phyloP scores from a whole-genome alignment of 148 eudicot species.

The Salicornia ramosissima region DNA sequence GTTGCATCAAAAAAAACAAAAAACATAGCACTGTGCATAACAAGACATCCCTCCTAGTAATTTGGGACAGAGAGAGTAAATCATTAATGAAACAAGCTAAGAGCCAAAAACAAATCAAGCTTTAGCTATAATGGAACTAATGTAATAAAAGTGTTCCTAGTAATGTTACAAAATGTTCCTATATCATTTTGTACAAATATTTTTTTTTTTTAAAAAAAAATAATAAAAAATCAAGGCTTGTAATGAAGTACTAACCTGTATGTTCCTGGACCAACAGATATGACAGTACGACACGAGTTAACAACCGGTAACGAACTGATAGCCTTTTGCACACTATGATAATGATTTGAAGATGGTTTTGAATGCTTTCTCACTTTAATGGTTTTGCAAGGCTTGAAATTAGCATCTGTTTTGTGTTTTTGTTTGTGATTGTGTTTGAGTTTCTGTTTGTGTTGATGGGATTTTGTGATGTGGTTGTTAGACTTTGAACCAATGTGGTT shows the following conservation, averaged over 20 bases:
- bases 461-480: constrained; percentile 37
- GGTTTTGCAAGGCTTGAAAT: constrained; percentile 47
- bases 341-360: constrained; percentile 37
- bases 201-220: too few relatives aligned
- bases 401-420: constrained; percentile 31
- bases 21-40: too few relatives aligned
- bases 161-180: not conserved
- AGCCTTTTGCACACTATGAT: constrained; percentile 52
- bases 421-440: constrained; percentile 14
- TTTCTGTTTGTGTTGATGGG: constrained; percentile 20
- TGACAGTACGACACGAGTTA: constrained; percentile 58
- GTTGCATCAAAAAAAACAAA: not conserved
- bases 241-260: constrained; percentile 46
- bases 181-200: too few relatives aligned
- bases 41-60: too few relatives aligned
- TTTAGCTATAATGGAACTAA: too few relatives aligned
- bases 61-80: too few relatives aligned
- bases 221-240: too few relatives aligned
- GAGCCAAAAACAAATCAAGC: not conserved
- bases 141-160: not conserved
- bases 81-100: too few relatives aligned
- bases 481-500: constrained; percentile 32
- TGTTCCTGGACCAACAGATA: constrained; percentile 55
- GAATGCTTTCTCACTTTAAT: constrained; percentile 54
- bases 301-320: constrained; percentile 46